Evolutionary conservation across 129 eudicot genomes (phyloP), one percentile per base, ranked within the genome.

Genomic region (Rutidosis leptorrhynchoides): DNA sequence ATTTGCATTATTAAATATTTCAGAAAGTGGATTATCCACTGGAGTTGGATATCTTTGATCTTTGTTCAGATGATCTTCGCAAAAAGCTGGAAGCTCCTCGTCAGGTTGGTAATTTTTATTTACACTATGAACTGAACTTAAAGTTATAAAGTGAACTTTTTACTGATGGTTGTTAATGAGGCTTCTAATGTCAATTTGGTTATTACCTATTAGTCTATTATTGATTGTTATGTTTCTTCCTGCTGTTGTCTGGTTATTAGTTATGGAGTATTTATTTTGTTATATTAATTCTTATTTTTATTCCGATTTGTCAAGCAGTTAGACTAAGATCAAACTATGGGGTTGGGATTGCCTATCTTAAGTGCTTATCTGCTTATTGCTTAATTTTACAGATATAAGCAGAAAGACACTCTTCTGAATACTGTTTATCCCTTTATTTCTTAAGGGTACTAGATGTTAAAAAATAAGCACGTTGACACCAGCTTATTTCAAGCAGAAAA

Each of bases 21-120:
- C 93, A 94, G 99, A 94, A 94, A 94, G 99, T 94, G 75, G 97
- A 94, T 76, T 94, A 89, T 75, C 99, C 99, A 12, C 77, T 94
- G 84, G 88, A 84, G 82, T 71, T 94, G 83, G 99, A 94, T 75
- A 78, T 89, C 32, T 89, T 78, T 80, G 99, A 94, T 84, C 78
- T 94, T 29, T 94, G 99, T 80, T 89, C 97, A 28, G 99, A 89
- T 32, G 97, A 94, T 43, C 97, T 94, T 49, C 78, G 75, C 56
- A 89, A 94, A 68, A 79, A 75, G 76, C 71, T 94, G 54, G 97
- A 94, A 77, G 83, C 65, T 62, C 99, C 99, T 65, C 95, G 99
- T 29, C 78, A 74, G 97, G 99, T 94, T 81, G 77, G 46, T 71
- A 16, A 45, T 6, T 45, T 65, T 9, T n/a, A n/a, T 65, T 9